Evolutionary conservation across 2,329 filamentous ascomycete genomes (phyloP).

Genomic region (Chaetomiaceae sp.): DNA sequence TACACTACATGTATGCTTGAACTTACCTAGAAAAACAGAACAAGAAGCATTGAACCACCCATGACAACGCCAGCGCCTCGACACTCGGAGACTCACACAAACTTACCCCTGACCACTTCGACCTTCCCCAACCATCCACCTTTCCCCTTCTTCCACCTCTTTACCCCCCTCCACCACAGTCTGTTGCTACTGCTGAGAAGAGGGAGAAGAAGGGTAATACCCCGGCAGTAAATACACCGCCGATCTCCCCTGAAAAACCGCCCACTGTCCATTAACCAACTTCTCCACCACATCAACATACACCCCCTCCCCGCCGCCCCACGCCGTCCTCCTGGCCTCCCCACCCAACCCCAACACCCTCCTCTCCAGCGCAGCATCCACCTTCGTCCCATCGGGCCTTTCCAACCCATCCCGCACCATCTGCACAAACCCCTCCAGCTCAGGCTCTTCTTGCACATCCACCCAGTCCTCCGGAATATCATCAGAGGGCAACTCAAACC

Average conservation of each 20-base stretch:
- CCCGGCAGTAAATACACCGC: not conserved
- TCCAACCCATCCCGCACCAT: not conserved
- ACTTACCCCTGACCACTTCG: too few species aligned
- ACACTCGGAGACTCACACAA: too few species aligned
- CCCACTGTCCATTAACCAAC: not conserved
- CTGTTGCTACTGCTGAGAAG: too few species aligned
- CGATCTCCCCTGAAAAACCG: not conserved
- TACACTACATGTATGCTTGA: too few species aligned
- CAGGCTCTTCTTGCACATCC: not conserved
- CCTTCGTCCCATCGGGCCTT: not conserved
- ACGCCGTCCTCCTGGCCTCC: not conserved
- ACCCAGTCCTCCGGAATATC: not conserved
- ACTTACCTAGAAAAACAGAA: too few species aligned
- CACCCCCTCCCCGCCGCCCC: not conserved
- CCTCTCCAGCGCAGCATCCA: not conserved
- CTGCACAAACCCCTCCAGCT: not conserved
- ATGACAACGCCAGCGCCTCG: too few species aligned
- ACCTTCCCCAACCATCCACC: too few species aligned
- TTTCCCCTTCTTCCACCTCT: too few species aligned
- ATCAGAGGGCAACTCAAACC: too few species aligned
- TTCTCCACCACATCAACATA: constrained; percentile 1
- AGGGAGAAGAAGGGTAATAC: too few species aligned
- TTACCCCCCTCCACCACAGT: too few species aligned
- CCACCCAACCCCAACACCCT: not conserved
- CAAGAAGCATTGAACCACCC: too few species aligned